Evolutionary conservation across 768 basidiomycete genomes (phyloP).

Genomic region (Suillus spraguei): DNA sequence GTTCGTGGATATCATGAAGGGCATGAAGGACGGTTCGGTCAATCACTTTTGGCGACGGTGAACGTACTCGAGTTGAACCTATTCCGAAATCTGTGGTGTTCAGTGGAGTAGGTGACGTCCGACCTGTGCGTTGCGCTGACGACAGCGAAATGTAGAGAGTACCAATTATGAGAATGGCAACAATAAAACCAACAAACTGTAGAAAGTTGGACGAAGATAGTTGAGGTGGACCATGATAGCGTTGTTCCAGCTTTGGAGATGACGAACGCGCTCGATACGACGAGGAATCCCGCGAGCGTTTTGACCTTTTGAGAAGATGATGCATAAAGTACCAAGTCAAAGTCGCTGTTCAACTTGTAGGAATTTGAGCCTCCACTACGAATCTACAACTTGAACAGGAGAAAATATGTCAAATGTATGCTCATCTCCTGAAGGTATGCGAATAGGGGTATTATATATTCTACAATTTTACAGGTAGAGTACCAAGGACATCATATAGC

Average conservation of each 20-base stretch:
- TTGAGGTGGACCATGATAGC: background rate
- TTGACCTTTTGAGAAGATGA: conserved; percentile 16
- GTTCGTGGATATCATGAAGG: background rate
- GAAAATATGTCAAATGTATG: background rate
- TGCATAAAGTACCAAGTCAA: background rate
- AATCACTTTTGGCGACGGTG: background rate
- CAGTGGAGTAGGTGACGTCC: background rate
- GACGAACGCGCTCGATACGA: background rate
- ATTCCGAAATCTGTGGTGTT: background rate
- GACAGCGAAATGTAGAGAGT: conserved; percentile 26
- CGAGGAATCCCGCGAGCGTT: conserved; percentile 13
- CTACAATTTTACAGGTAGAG: background rate
- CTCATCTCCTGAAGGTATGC: background rate
- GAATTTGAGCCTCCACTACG: background rate
- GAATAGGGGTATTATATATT: conserved; percentile 2
- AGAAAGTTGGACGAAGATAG: conserved; percentile 8
- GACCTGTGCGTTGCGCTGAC: conserved; percentile 11
- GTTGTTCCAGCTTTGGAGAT: background rate
- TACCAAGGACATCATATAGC: background rate
- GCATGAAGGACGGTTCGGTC: background rate
- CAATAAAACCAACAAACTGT: conserved; percentile 11
- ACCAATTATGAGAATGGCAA: conserved; percentile 20
- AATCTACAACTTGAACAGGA: background rate
- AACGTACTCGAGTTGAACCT: background rate
- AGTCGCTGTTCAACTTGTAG: background rate